A percentile compares a stretch with the other conserved stretches of the same genome.
Conservation (phyloP, 1,139 yeast genomes). For the Candida sanyaensis region DNA sequence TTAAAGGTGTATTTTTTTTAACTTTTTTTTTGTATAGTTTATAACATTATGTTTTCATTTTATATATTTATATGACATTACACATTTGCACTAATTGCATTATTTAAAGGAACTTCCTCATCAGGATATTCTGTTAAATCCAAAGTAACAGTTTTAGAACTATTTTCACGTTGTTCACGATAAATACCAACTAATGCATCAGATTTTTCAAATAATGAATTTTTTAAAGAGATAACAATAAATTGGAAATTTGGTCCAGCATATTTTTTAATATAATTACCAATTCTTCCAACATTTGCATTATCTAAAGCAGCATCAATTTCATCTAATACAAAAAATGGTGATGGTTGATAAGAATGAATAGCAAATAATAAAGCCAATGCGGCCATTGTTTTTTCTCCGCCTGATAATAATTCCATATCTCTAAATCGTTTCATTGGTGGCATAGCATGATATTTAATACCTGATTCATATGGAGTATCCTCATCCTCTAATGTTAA, state of each 20-base stretch:
- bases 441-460: constrained; percentile 94
- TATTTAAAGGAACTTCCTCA: constrained; percentile 26
- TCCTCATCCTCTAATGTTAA: constrained; percentile 86
- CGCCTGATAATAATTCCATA: constrained; percentile 93
- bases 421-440: constrained; percentile 93
- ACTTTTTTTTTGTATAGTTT: no score
- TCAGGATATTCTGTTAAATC: constrained; percentile 67
- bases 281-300: constrained; percentile 81
- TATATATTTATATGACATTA: no score
- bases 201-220: constrained; percentile 81
- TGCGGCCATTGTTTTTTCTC: constrained; percentile 97
- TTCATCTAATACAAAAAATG: constrained; percentile 94
- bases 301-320: constrained; percentile 97
- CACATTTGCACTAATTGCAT: constrained; percentile 5
- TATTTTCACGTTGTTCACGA: constrained; percentile 75
- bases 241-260: constrained; percentile 85
- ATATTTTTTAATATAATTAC: constrained; percentile 76
- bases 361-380: constrained; percentile 88
- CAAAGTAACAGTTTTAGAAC: constrained; percentile 75
- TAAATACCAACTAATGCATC: constrained; percentile 93
- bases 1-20: no score
- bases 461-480: constrained; percentile 82
- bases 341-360: constrained; percentile 90
- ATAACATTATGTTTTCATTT: no score
- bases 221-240: constrained; percentile 90